Percentiles rank a stretch among this genome's conserved stretches.
phyloP scores from a whole-genome alignment of 805 yeast species.

The Barnettozyma populi region DNA sequence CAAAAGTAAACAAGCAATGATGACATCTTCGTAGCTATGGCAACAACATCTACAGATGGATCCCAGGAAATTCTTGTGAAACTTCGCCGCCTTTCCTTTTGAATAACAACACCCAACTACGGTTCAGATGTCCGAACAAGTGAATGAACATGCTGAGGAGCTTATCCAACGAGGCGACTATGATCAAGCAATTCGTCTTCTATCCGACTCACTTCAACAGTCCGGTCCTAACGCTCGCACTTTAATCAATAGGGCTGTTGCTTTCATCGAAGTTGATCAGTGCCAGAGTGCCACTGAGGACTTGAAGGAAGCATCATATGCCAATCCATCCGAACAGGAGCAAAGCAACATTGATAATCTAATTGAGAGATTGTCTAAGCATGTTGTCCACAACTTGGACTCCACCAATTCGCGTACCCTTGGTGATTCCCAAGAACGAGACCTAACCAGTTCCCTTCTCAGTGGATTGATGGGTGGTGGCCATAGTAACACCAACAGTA shows the following conservation, averaged over 20 bases:
- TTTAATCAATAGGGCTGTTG: slow-evolving; percentile 21
- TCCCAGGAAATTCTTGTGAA: background rate
- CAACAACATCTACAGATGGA: background rate
- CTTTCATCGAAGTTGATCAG: slow-evolving; percentile 13
- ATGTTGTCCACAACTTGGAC: slow-evolving; percentile 19
- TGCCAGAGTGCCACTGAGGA: slow-evolving; percentile 21
- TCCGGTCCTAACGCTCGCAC: slow-evolving; percentile 16
- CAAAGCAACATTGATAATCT: slow-evolving; percentile 16
- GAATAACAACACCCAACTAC: background rate
- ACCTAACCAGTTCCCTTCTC: slow-evolving; percentile 16
- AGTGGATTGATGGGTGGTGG: slow-evolving; percentile 21
- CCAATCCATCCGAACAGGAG: slow-evolving; percentile 19
- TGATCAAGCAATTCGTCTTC: slow-evolving; percentile 3
- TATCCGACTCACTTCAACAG: background rate
- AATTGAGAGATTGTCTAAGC: slow-evolving; percentile 17
- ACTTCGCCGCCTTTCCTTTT: background rate
- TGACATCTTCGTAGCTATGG: too few relatives aligned
- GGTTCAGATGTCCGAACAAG: slow-evolving; percentile 9
- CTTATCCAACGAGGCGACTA: slow-evolving; percentile 3
- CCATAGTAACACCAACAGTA: slow-evolving; percentile 3
- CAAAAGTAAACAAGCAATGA: too few relatives aligned
- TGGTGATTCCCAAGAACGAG: slow-evolving; percentile 18
- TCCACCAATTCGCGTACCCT: slow-evolving; percentile 17
- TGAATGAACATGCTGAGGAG: slow-evolving; percentile 13
- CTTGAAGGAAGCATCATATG: slow-evolving; percentile 18